These are phyloP conservation scores for Arabidopsis thaliana DNA, from an alignment of 345 rosid genomes.

Conservation along the genomic window DNA sequence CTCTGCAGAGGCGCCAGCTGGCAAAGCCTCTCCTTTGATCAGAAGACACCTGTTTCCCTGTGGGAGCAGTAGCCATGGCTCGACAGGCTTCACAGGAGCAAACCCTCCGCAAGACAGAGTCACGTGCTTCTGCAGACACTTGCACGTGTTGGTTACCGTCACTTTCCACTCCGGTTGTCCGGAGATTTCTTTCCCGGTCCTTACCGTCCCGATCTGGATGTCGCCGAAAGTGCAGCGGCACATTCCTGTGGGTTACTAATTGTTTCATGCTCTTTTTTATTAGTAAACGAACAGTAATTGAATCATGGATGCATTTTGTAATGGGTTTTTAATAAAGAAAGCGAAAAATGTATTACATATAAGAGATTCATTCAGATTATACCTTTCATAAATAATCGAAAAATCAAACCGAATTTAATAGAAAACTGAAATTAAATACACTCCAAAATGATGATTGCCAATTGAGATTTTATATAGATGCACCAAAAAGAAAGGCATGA, in stretches of 20 bases:
- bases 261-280: neutral
- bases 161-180: slow-evolving; percentile 35
- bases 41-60: slow-evolving; percentile 32
- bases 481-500: neutral
- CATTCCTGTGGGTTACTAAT: neutral
- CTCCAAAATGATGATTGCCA: neutral
- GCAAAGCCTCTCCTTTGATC: slow-evolving; percentile 18
- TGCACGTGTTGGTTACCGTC: slow-evolving; percentile 42
- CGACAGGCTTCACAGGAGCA: slow-evolving; percentile 35
- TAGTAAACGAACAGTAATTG: neutral
- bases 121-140: slow-evolving; percentile 32
- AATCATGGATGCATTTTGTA: neutral
- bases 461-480: neutral
- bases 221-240: slow-evolving; percentile 21
- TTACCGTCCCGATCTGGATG: slow-evolving; percentile 26
- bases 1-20: slow-evolving; percentile 29
- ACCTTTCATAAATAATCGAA: neutral
- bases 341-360: neutral
- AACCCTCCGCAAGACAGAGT: slow-evolving; percentile 24
- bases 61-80: slow-evolving; percentile 36
- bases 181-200: slow-evolving; percentile 16
- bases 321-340: neutral
- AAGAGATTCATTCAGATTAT: neutral
- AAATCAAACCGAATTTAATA: neutral
- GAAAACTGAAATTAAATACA: neutral